A percentile compares a stretch with the other conserved stretches of the same genome.
Evolutionary conservation across 768 basidiomycete species (phyloP).

Genomic region (Steccherinum ochraceum): DNA sequence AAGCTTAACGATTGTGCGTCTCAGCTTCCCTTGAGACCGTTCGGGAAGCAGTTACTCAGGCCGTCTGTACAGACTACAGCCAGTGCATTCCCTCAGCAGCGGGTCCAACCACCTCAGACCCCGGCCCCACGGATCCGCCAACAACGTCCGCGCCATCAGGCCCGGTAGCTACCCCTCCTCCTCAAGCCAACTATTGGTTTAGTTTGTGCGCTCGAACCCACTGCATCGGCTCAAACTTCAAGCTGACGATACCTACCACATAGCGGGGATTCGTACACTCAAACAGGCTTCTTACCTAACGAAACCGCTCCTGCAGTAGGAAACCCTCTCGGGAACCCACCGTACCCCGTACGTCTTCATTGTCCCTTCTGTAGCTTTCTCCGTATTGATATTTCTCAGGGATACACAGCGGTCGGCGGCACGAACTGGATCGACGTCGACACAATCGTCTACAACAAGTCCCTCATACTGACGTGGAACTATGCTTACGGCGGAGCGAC

Average conservation of each 20-base stretch:
- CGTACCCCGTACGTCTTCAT: slow-evolving; percentile 32
- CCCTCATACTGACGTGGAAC: slow-evolving; percentile 53
- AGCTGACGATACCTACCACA: neutral
- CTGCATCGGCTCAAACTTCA: neutral
- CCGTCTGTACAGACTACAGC: slow-evolving; percentile 26
- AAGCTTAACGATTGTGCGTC: slow-evolving; percentile 25
- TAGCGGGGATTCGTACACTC: slow-evolving; percentile 55
- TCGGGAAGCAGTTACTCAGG: neutral
- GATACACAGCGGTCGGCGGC: slow-evolving; percentile 47
- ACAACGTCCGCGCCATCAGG: slow-evolving; percentile 14
- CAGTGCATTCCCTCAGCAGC: slow-evolving; percentile 31
- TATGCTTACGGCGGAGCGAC: slow-evolving; percentile 65
- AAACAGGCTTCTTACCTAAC: slow-evolving; percentile 43
- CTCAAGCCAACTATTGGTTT: slow-evolving; percentile 44
- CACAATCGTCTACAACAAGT: slow-evolving; percentile 46
- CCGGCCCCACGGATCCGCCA: slow-evolving; percentile 15
- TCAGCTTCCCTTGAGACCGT: neutral
- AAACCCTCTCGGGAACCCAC: slow-evolving; percentile 49
- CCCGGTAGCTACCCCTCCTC: neutral
- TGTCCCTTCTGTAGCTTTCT: neutral
- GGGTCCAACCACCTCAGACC: neutral
- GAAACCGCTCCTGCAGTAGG: slow-evolving; percentile 35
- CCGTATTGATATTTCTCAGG: slow-evolving; percentile 15
- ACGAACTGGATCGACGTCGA: slow-evolving; percentile 55
- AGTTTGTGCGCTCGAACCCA: slow-evolving; percentile 53